phyloP scores from a whole-genome alignment of 768 basidiomycete species.

The Lentinula guzmanii region DNA sequence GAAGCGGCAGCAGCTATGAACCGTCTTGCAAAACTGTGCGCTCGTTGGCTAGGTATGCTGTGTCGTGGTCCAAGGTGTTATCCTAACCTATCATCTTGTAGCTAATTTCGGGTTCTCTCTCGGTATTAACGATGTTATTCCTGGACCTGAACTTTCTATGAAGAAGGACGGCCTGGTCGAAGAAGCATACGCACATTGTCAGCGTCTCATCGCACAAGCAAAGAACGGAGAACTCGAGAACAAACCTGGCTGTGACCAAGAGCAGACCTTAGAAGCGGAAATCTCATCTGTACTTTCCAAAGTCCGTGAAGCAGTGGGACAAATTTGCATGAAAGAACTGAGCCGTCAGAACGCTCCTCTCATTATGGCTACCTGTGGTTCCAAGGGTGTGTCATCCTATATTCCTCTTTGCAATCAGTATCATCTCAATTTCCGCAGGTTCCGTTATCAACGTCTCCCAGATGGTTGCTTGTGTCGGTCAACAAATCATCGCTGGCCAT shows the following conservation, averaged over 20 bases:
- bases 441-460: constrained; percentile 99
- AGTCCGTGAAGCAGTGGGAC: constrained; percentile 93
- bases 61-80: background rate
- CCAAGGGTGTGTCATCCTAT: constrained; percentile 66
- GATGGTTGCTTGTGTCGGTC: constrained; percentile 99
- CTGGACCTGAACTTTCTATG: constrained; percentile 72
- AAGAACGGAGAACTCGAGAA: constrained; percentile 92
- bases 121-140: constrained; percentile 98
- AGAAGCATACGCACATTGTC: constrained; percentile 83
- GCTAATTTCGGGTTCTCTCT: constrained; percentile 97
- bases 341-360: constrained; percentile 94
- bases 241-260: constrained; percentile 96
- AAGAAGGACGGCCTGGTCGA: constrained; percentile 86
- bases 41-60: constrained; percentile 79
- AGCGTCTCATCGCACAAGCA: constrained; percentile 81
- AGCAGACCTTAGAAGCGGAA: constrained; percentile 94
- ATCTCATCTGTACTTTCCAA: constrained; percentile 92
- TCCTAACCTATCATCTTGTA: constrained; percentile 21
- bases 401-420: background rate
- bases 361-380: constrained; percentile 99
- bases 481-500: constrained; percentile 96
- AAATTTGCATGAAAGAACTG: constrained; percentile 98
- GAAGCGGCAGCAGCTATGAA: constrained; percentile 96
- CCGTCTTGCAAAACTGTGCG: constrained; percentile 90
- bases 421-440: constrained; percentile 33